Percentiles rank a stretch among this genome's conserved stretches.
These are phyloP conservation scores for Babesia bigemina DNA, from an alignment of 169 alveolate species.

Conservation along the genomic window DNA sequence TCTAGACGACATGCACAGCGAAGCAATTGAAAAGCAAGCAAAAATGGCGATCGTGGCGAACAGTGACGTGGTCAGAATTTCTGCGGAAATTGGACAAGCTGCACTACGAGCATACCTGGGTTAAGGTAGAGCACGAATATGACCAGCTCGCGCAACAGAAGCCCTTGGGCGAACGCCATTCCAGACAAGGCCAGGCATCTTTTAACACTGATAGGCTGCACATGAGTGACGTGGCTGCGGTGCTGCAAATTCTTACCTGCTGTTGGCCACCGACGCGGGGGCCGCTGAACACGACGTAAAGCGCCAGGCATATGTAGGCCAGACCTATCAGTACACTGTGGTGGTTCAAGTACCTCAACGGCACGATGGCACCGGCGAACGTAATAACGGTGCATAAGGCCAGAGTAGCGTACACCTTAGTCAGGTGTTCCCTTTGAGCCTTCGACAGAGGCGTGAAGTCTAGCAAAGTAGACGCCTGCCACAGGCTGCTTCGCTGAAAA, in stretches of 20 bases:
- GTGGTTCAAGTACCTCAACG: not conserved
- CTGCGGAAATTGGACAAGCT: not conserved
- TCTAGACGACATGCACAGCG: slow-evolving; percentile 43
- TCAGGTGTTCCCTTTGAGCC: slow-evolving; percentile 47
- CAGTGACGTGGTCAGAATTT: slow-evolving; percentile 52
- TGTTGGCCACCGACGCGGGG: not conserved
- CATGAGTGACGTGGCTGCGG: not conserved
- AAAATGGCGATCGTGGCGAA: slow-evolving; percentile 53
- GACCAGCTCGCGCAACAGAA: slow-evolving; percentile 25
- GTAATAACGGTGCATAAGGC: slow-evolving; percentile 35
- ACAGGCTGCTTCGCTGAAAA: slow-evolving; percentile 12
- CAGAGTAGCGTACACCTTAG: slow-evolving; percentile 60
- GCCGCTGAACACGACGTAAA: slow-evolving; percentile 36
- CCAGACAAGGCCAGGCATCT: slow-evolving; percentile 28
- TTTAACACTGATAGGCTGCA: slow-evolving; percentile 19
- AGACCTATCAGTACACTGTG: slow-evolving; percentile 5
- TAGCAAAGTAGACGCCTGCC: slow-evolving; percentile 23
- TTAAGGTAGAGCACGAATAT: not conserved
- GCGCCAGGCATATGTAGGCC: not conserved
- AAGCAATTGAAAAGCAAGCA: slow-evolving; percentile 44
- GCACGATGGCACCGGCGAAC: slow-evolving; percentile 7
- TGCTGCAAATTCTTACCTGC: not conserved
- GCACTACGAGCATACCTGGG: slow-evolving; percentile 43
- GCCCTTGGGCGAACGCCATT: slow-evolving; percentile 36
- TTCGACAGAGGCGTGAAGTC: slow-evolving; percentile 46